Percentiles rank a stretch among this genome's conserved stretches.
These are phyloP conservation scores for Kluyveromyces wickerhamii DNA, from an alignment of 805 yeast genomes.

Conservation along the genomic window DNA sequence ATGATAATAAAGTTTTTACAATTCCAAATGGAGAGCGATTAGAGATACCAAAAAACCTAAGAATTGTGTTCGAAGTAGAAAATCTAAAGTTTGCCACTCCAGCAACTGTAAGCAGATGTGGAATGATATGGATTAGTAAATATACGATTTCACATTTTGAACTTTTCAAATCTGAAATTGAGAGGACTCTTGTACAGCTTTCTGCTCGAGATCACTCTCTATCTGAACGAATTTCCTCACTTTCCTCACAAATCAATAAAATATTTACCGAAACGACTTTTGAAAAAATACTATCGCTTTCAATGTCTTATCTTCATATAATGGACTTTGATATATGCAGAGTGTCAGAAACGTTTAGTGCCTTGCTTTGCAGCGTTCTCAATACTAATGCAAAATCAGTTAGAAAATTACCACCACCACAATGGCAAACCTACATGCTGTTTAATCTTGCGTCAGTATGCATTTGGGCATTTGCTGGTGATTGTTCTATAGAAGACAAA, in stretches of 20 bases:
- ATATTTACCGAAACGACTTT: not conserved
- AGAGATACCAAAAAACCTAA: conserved; percentile 52
- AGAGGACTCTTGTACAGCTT: not conserved
- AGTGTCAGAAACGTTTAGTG: not conserved
- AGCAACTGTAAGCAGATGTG: conserved; percentile 91
- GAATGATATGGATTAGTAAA: conserved; percentile 58
- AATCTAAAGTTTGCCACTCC: conserved; percentile 62
- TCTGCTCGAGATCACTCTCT: not conserved
- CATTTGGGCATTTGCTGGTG: conserved; percentile 8
- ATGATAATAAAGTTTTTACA: conserved; percentile 75
- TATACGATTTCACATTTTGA: conserved; percentile 1
- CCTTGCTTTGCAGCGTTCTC: conserved; percentile 1
- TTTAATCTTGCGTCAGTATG: not conserved
- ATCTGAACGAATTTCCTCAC: not conserved
- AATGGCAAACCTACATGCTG: not conserved
- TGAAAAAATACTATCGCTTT: not conserved
- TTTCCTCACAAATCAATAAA: not conserved
- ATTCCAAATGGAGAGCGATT: conserved; percentile 87
- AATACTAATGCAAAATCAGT: not conserved
- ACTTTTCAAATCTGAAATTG: conserved; percentile 2
- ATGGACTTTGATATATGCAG: conserved; percentile 2
- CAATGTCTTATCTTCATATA: not conserved
- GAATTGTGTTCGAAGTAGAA: conserved; percentile 71
- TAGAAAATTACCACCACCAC: not conserved
- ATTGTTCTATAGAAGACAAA: conserved; percentile 6